A percentile compares a stretch with the other conserved stretches of the same genome.
These are phyloP conservation scores for Ulmus americana DNA, from an alignment of 331 rosid genomes.

Conservation along the genomic window DNA sequence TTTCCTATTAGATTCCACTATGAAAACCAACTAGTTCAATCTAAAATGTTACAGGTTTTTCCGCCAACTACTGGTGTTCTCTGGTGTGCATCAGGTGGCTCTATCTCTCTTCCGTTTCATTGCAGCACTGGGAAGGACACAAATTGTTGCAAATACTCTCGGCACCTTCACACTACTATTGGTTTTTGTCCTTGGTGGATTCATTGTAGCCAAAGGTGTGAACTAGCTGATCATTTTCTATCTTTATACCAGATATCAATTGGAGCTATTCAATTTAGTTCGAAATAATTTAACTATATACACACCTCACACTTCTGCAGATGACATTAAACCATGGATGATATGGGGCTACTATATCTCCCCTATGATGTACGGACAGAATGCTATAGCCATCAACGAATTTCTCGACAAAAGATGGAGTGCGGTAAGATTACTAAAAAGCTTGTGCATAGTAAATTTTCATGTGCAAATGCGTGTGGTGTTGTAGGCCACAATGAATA, in stretches of 20 bases:
- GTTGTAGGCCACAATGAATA: slow-evolving; percentile 6
- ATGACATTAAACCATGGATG: slow-evolving; percentile 50
- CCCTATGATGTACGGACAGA: slow-evolving; percentile 64
- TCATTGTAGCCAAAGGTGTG: slow-evolving; percentile 45
- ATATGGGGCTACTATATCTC: slow-evolving; percentile 50
- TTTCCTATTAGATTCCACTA: background rate
- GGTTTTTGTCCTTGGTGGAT: slow-evolving; percentile 49
- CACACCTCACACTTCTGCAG: slow-evolving; percentile 18
- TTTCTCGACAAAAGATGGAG: slow-evolving; percentile 62
- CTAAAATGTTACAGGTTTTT: slow-evolving; percentile 32
- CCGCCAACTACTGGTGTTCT: slow-evolving; percentile 42
- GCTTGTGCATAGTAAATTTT: background rate
- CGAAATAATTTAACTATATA: no score
- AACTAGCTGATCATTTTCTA: background rate
- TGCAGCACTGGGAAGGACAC: slow-evolving; percentile 45
- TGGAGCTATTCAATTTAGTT: no score
- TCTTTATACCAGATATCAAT: background rate
- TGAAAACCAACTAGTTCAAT: background rate
- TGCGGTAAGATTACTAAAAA: slow-evolving; percentile 29
- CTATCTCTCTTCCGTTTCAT: slow-evolving; percentile 42
- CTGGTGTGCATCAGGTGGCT: slow-evolving; percentile 45
- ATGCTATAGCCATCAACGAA: slow-evolving; percentile 51
- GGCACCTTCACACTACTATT: slow-evolving; percentile 38
- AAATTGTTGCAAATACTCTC: slow-evolving; percentile 39
- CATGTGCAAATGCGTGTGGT: background rate